phyloP scores from a whole-genome alignment of 2,329 filamentous ascomycete species.

The Ophiostoma quercus region DNA sequence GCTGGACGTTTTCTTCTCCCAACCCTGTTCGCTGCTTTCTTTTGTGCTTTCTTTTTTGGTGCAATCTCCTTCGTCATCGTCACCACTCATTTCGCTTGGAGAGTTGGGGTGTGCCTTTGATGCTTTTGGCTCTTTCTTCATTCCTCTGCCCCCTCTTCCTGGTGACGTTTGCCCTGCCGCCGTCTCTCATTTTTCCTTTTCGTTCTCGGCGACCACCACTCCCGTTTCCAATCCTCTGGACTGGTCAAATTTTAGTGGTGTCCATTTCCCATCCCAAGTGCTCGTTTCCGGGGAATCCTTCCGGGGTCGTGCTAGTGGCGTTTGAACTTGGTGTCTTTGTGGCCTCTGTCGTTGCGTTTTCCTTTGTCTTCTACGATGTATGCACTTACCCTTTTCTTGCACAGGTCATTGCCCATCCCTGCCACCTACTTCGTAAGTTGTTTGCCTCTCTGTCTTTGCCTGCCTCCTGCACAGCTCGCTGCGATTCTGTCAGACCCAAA shows the following conservation, averaged over 20 bases:
- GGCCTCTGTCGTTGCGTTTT: not conserved
- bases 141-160: not conserved
- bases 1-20: not conserved
- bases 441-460: not conserved
- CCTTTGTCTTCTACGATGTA: not conserved
- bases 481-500: too few species aligned
- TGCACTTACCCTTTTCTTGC: not conserved
- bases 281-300: conserved; percentile 13
- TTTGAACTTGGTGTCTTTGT: not conserved
- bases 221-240: conserved; percentile 1
- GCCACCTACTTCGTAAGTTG: not conserved
- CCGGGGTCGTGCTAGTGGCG: not conserved
- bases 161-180: not conserved
- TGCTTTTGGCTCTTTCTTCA: not conserved
- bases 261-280: conserved; percentile 1
- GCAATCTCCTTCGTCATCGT: not conserved
- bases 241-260: conserved; percentile 2
- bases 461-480: too few species aligned
- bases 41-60: not conserved
- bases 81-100: conserved; percentile 1
- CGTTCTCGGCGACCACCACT: not conserved
- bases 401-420: not conserved
- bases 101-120: not conserved
- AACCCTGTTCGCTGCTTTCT: not conserved
- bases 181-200: not conserved